These are phyloP conservation scores for Botrytis cinerea DNA, from an alignment of 2,329 filamentous ascomycete species.

Conservation along the genomic window DNA sequence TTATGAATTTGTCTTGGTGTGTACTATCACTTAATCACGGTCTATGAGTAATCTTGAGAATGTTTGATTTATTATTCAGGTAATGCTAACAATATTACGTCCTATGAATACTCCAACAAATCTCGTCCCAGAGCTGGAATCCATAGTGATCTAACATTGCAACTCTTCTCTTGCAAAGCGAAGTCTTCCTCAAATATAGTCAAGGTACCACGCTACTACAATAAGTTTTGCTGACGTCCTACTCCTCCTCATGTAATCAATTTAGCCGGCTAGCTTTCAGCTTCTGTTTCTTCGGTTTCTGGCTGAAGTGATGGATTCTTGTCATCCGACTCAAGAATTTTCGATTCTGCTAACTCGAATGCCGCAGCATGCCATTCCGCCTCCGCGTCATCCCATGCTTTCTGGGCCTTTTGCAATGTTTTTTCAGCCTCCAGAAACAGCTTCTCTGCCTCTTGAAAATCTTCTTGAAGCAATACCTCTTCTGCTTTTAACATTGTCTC, in stretches of 20 bases:
- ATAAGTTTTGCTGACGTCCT: neutral
- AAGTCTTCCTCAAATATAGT: neutral
- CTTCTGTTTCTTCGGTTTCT: neutral
- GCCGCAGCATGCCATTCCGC: neutral
- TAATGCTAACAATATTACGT: neutral
- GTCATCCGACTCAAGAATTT: neutral
- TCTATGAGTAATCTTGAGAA: neutral
- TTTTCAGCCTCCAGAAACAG: neutral
- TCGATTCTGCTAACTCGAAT: neutral
- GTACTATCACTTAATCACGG: neutral
- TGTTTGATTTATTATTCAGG: neutral
- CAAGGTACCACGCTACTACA: accelerated
- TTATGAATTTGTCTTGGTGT: neutral
- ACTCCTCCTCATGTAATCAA: neutral
- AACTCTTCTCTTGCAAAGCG: neutral
- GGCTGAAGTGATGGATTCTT: neutral
- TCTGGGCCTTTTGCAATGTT: neutral
- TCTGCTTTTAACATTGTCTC: neutral
- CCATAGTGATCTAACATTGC: neutral
- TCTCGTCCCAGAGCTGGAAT: neutral
- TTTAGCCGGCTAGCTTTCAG: neutral
- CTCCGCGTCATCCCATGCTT: neutral
- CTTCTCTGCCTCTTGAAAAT: neutral
- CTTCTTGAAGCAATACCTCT: neutral
- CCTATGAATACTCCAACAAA: neutral